These are phyloP conservation scores for Crucibulum laeve DNA, from an alignment of 768 basidiomycete species.

Conservation along the genomic window DNA sequence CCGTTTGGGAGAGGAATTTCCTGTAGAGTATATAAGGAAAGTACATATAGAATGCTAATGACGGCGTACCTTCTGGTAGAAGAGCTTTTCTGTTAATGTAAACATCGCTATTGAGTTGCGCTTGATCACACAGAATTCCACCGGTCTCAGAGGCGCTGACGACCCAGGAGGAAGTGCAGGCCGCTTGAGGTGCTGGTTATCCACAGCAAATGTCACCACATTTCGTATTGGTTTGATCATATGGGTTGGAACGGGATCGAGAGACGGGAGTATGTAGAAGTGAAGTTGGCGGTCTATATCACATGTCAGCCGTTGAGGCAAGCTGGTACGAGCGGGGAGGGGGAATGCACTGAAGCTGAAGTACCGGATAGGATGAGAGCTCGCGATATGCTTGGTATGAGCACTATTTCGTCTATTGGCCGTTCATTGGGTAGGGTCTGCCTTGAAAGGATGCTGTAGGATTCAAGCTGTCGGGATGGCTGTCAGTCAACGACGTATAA, in stretches of 20 bases:
- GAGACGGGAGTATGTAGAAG: conserved; percentile 76
- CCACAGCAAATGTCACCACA: conserved; percentile 76
- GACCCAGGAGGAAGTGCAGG: conserved; percentile 29
- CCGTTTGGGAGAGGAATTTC: conserved; percentile 68
- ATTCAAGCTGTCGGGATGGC: conserved; percentile 42
- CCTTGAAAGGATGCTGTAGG: conserved; percentile 64
- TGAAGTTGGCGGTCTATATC: conserved; percentile 61
- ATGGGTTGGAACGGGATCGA: conserved; percentile 62
- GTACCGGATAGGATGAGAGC: conserved; percentile 74
- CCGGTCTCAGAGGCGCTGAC: conserved; percentile 48
- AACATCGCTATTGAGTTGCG: conserved; percentile 59
- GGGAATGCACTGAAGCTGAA: conserved; percentile 9
- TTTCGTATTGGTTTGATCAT: conserved; percentile 76
- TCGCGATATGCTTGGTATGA: conserved; percentile 72
- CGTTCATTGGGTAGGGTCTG: conserved; percentile 67
- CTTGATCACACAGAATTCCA: conserved; percentile 75
- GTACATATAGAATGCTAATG: not conserved
- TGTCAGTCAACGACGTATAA: not conserved
- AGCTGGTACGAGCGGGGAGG: not conserved
- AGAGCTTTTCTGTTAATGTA: conserved; percentile 58
- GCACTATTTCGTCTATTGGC: conserved; percentile 74
- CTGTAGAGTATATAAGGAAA: conserved; percentile 26
- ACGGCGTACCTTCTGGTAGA: conserved; percentile 53
- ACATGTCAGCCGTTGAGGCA: not conserved
- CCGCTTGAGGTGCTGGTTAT: conserved; percentile 65